phyloP scores from a whole-genome alignment of 805 yeast species.

The Ogataea pilisensis region DNA sequence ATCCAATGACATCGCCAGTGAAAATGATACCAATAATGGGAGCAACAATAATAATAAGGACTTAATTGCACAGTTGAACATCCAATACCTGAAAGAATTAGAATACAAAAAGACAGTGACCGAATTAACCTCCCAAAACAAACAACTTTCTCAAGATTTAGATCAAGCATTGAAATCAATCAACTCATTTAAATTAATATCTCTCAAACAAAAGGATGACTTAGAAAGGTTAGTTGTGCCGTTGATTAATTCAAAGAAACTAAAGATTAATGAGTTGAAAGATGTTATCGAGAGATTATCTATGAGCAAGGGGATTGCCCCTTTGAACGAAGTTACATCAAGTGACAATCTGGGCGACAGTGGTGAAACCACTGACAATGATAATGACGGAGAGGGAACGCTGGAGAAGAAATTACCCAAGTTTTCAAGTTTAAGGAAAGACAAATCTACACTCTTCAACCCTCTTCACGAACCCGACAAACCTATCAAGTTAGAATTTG shows the following conservation, averaged over 20 bases:
- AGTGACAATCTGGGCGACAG: no score
- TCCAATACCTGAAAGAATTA: slow-evolving; percentile 13
- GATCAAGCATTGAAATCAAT: not conserved
- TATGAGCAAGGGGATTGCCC: not conserved
- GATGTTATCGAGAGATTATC: slow-evolving; percentile 2
- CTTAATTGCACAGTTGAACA: slow-evolving; percentile 10
- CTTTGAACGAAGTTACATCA: no score
- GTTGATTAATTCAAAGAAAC: not conserved
- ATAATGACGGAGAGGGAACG: slow-evolving; percentile 1
- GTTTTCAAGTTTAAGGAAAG: slow-evolving; percentile 1
- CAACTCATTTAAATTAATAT: not conserved
- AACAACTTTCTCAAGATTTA: slow-evolving; percentile 4
- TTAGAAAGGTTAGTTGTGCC: slow-evolving; percentile 5
- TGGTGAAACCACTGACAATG: no score
- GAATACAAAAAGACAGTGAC: slow-evolving; percentile 6
- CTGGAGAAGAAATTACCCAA: not conserved
- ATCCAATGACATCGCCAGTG: no score
- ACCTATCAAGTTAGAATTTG: slow-evolving; percentile 14
- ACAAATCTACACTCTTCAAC: slow-evolving; percentile 1
- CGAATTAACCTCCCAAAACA: slow-evolving; percentile 2
- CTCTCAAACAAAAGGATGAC: not conserved
- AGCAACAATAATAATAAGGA: no score
- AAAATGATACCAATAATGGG: no score
- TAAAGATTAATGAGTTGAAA: not conserved
- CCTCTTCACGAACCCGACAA: slow-evolving; percentile 14